Evolutionary conservation across 2,329 filamentous ascomycete genomes (phyloP), one percentile per base, ranked within the genome.

Genomic region (Anisogramma anomala): DNA sequence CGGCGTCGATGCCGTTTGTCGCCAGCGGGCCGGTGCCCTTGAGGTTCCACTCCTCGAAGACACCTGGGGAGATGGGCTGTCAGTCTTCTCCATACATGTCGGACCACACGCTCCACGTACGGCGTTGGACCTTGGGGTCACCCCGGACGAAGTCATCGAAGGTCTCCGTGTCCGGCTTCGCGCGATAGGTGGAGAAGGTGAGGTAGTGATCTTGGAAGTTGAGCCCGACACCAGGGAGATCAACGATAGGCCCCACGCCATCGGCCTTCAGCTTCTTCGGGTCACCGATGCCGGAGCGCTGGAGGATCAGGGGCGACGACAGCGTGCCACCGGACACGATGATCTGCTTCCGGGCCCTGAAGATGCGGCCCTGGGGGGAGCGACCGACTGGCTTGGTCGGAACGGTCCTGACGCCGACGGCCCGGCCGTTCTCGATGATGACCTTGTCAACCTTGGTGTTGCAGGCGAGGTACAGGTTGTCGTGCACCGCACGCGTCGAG

Each of bases 121-220:
- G 60, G 61, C 85, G 81, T 58, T 89, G 83, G 0, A 78, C 69
- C 42, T 79, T 75, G 0, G 82, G 79, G 26, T 81, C 79, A 30
- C 84, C 84, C 36, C 83, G 74, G 7, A 79, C 70, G 55, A 88
- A 88, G 57, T 88, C 83, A 52, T 88, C 84, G 49, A 89, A 89
- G 9, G 76, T 82, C 55, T 89, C 84, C 0, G 77, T 77, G 4
- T 79, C 75, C 5, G 82, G 82, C 64, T 84, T 85, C 14, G 82
- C 82, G 10, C 82, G 72, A 58, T 73, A 86, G 2, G 74, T 69
- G 0, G 79, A 72, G 57, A 85, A 85, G 2, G 77, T 82, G 28
- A 84, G 66, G 56, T 83, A 82, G 55, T 84, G 80, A 56, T 84
- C 80, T 57, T 85, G 81, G 71, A 84, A 84, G 64, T 84, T 85